Evolutionary conservation across 2,329 filamentous ascomycete species (phyloP), one percentile per base, ranked within the genome.

Genomic region (Beauveria sp.): DNA sequence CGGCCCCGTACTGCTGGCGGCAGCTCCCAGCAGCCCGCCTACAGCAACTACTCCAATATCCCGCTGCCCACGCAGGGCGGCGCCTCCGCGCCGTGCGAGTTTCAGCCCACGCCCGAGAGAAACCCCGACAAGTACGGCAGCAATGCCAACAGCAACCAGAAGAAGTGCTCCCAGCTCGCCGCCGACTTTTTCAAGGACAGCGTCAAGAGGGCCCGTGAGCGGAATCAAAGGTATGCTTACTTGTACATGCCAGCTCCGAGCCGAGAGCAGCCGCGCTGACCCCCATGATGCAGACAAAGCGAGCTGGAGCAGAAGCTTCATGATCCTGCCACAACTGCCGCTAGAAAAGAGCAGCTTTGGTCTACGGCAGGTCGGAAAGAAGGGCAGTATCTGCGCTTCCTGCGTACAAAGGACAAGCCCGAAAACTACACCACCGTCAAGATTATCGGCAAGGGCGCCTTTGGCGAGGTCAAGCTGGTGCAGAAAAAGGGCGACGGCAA

Each of bases 121-220:
- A 96, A 93, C 76, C 91, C 92, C 3, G 91, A 96, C 70, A 90
- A 90, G 70, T 88, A 86, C 67, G 84, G 84, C 40, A 71, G 79
- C 60, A 82, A 84, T 66, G 80, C 84, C 66, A 85, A 87, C 69
- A 86, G 85, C 72, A 88, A 88, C 71, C 84, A 88, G 76, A 87
- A 87, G 76, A 87, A 86, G 70, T 88, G 85, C 72, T 83, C 83
- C 16, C 83, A 86, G 70, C 72, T 87, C 70, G 89, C 96, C 44
- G 86, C 89, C 61, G 92, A 94, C 68, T 97, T 97, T 80, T 99
- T 97, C 85, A 96, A 96, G 77, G 93, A 99, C 76, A 97, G 93
- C 73, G 96, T 99, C 61, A 93, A 96, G 80, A 86, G 94, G 68
- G 94, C 94, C 56, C 85, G 93, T 67, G 94, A 97, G 77, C 87